Conservation (phyloP, 2,329 filamentous ascomycete species). For the Colletotrichum musae region DNA sequence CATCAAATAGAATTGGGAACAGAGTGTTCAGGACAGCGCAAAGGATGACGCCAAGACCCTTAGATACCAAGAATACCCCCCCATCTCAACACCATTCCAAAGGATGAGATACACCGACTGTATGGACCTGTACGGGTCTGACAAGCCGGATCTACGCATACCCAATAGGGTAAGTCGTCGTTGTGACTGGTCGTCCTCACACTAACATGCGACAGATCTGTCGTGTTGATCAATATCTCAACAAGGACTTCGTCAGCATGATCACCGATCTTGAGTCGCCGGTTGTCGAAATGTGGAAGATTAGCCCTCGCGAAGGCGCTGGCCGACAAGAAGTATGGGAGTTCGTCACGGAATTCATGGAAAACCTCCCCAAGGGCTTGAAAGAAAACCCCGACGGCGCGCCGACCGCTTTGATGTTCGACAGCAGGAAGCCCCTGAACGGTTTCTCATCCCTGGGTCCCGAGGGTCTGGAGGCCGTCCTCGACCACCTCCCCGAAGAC, state of each 20-base stretch:
- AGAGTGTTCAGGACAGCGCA: conserved; percentile 32
- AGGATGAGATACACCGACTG: conserved; percentile 80
- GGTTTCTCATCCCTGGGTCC: conserved; percentile 83
- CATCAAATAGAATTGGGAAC: conserved; percentile 24
- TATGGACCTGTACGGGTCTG: conserved; percentile 86
- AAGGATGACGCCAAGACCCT: conserved; percentile 25
- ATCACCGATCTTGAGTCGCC: conserved; percentile 79
- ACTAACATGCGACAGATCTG: conserved; percentile 67
- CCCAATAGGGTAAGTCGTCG: conserved; percentile 69
- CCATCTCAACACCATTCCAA: conserved; percentile 61
- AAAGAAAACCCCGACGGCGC: conserved; percentile 81
- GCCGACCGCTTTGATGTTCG: conserved; percentile 83
- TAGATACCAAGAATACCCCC: conserved; percentile 43
- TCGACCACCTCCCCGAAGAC: conserved; percentile 45
- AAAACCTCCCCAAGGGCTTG: conserved; percentile 71
- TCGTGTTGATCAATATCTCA: conserved; percentile 74
- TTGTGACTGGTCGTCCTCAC: background rate
- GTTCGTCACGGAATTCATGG: conserved; percentile 80
- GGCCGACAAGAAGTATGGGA: conserved; percentile 67
- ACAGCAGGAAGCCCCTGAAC: conserved; percentile 79
- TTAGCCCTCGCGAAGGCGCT: conserved; percentile 68
- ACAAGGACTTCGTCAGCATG: conserved; percentile 78
- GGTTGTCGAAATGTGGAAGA: conserved; percentile 80
- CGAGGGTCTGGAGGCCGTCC: conserved; percentile 48
- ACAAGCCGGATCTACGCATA: conserved; percentile 92